These are phyloP conservation scores for Aureobasidium namibiae DNA, from an alignment of 2,329 filamentous ascomycete genomes.

Conservation along the genomic window DNA sequence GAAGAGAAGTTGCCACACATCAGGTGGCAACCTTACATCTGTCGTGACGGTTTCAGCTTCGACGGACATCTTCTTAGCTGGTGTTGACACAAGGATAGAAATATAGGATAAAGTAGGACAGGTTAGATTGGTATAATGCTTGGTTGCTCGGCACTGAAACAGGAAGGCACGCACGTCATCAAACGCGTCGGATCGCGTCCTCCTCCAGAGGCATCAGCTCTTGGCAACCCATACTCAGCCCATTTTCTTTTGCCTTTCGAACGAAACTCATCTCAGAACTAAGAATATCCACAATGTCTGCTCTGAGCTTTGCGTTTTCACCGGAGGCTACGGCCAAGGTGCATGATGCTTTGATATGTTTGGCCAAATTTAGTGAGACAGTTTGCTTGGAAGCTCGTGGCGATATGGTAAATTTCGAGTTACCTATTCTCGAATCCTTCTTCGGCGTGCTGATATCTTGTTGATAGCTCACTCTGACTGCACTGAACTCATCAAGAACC, in stretches of 20 bases:
- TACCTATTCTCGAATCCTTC: too few relatives aligned
- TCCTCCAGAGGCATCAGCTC: constrained; percentile 1
- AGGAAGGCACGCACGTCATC: neutral
- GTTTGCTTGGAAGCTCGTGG: constrained; percentile 65
- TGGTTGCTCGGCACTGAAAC: neutral
- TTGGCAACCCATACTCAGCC: neutral
- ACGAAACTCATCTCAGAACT: neutral
- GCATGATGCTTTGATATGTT: constrained; percentile 64
- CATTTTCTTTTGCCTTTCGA: neutral
- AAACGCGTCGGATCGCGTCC: constrained; percentile 13
- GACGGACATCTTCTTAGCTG: neutral
- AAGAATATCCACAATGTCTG: constrained; percentile 30
- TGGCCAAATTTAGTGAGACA: constrained; percentile 72
- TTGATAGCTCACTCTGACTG: constrained; percentile 59
- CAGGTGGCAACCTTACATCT: constrained; percentile 39
- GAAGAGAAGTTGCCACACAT: constrained; percentile 54
- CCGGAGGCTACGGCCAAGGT: constrained; percentile 63
- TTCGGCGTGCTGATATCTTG: neutral
- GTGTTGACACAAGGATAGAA: neutral
- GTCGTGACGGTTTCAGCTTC: constrained; percentile 1
- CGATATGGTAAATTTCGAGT: constrained; percentile 54
- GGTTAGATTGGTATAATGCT: neutral
- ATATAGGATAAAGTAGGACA: neutral
- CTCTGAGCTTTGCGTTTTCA: constrained; percentile 61
- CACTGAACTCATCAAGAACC: constrained; percentile 72